These are phyloP conservation scores for Yarrowia divulgata DNA, from an alignment of 805 yeast species.

Conservation along the genomic window DNA sequence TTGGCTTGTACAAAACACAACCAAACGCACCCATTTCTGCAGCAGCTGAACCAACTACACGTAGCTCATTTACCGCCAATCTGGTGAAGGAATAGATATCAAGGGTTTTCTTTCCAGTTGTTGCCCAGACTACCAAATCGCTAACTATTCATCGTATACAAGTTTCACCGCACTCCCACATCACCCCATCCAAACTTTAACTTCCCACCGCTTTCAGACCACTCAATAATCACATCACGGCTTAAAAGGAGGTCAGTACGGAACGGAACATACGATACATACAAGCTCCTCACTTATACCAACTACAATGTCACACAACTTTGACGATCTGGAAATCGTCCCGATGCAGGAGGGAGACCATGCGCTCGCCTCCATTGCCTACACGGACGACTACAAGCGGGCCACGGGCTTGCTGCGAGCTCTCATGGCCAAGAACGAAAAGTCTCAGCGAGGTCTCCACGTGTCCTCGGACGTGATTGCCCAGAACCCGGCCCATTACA, in stretches of 20 bases:
- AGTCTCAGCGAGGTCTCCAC: constrained; percentile 72
- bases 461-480: constrained; percentile 70
- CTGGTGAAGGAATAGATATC: too few species aligned
- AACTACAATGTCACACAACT: constrained; percentile 47
- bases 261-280: too few species aligned
- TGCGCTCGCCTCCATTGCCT: constrained; percentile 55
- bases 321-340: constrained; percentile 50
- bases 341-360: constrained; percentile 47
- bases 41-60: too few species aligned
- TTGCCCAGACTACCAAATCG: too few species aligned
- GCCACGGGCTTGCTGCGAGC: constrained; percentile 69
- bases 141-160: not conserved
- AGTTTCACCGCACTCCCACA: not conserved
- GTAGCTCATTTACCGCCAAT: too few species aligned
- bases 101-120: too few species aligned
- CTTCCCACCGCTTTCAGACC: constrained; percentile 7
- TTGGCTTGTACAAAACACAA: too few species aligned
- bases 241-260: constrained; percentile 2
- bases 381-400: constrained; percentile 72
- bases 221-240: not conserved
- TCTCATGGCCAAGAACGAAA: constrained; percentile 64
- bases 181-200: constrained; percentile 22
- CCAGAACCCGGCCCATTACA: constrained; percentile 86
- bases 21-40: too few species aligned
- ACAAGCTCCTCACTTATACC: too few species aligned